Conservation (phyloP, 768 basidiomycete species). For the Coprinopsis cinerea region DNA sequence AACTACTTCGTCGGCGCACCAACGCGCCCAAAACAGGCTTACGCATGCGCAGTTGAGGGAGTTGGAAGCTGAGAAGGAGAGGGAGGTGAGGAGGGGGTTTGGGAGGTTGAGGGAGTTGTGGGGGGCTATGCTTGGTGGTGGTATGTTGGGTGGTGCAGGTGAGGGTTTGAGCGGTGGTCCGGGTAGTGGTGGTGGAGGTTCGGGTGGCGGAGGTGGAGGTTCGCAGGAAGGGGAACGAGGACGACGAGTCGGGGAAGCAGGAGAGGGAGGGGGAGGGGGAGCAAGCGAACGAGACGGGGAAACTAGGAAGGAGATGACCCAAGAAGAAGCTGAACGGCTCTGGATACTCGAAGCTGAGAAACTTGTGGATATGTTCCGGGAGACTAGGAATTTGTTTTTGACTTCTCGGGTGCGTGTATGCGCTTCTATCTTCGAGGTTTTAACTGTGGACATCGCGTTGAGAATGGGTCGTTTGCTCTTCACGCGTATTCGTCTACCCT, state of each 20-base stretch:
- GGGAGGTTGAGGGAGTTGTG: constrained; percentile 56
- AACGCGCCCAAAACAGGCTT: constrained; percentile 40
- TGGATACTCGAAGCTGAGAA: constrained; percentile 85
- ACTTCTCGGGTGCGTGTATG: constrained; percentile 58
- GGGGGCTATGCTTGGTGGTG: constrained; percentile 40
- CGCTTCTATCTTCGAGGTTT: neutral
- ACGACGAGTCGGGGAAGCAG: no score
- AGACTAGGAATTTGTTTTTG: constrained; percentile 79
- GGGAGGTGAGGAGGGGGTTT: constrained; percentile 56
- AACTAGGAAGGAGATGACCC: constrained; percentile 37
- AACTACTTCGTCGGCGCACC: constrained; percentile 28
- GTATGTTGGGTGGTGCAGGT: no score
- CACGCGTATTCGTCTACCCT: no score
- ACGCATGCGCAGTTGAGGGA: constrained; percentile 54
- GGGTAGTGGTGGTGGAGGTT: no score
- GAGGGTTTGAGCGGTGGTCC: no score
- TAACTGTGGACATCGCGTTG: constrained; percentile 6
- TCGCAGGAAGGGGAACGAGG: no score
- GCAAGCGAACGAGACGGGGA: no score
- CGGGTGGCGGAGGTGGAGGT: no score
- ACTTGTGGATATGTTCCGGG: constrained; percentile 83
- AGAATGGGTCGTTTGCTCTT: no score
- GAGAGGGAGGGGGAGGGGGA: no score
- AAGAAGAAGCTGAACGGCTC: constrained; percentile 29
- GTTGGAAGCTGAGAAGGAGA: constrained; percentile 62